Conservation (phyloP, 768 basidiomycete genomes). For the Termitomyces sp. region DNA sequence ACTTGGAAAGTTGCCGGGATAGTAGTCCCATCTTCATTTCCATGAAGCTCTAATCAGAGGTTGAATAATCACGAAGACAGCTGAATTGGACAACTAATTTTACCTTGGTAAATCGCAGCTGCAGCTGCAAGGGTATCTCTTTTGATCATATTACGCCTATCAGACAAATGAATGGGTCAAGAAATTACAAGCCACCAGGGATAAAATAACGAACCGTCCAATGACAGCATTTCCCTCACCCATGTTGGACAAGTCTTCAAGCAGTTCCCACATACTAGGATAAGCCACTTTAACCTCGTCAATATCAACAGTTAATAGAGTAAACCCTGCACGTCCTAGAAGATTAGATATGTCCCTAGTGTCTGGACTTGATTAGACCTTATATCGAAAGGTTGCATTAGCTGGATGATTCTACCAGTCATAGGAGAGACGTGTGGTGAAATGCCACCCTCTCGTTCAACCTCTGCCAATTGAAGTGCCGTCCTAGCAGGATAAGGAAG, state of each 20-base stretch:
- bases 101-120: constrained; percentile 91
- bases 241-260: constrained; percentile 94
- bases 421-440: constrained; percentile 97
- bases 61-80: neutral
- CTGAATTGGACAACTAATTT: neutral
- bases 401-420: constrained; percentile 61
- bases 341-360: constrained; percentile 92
- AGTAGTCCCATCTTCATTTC: constrained; percentile 71
- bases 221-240: constrained; percentile 92
- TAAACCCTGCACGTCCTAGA: constrained; percentile 89
- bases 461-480: constrained; percentile 88
- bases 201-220: constrained; percentile 55
- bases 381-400: neutral
- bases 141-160: constrained; percentile 63
- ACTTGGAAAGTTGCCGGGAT: constrained; percentile 96
- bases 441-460: constrained; percentile 92
- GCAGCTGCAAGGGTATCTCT: constrained; percentile 90
- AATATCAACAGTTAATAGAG: constrained; percentile 88
- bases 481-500: constrained; percentile 47
- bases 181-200: neutral
- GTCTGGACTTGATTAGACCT: constrained; percentile 44
- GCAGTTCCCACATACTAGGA: constrained; percentile 93
- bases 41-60: constrained; percentile 66
- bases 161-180: neutral
- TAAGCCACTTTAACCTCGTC: constrained; percentile 91